Percentiles rank a stretch among this genome's conserved stretches.
Conservation (phyloP, 352 stramenopile genomes). For the Pythium monospermum region DNA sequence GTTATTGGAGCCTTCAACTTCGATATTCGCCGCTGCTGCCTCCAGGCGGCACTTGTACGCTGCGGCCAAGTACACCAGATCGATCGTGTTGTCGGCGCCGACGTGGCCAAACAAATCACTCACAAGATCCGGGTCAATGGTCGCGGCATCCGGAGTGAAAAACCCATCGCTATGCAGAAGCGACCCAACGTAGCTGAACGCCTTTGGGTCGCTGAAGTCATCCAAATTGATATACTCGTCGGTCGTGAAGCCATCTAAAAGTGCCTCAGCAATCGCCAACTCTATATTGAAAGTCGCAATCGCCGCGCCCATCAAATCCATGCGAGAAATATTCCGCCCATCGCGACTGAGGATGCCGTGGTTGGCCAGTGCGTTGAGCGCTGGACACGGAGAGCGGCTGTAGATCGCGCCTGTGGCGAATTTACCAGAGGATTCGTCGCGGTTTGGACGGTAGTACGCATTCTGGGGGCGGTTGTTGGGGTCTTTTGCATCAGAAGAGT, state of each 20-base stretch:
- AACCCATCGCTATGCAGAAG: conserved; percentile 22
- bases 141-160: conserved; percentile 26
- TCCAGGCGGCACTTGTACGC: conserved; percentile 8
- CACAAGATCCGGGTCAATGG: conserved; percentile 20
- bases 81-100: background rate
- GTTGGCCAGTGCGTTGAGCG: conserved; percentile 65
- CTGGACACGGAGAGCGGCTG: conserved; percentile 38
- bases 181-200: conserved; percentile 32
- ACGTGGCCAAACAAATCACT: conserved; percentile 24
- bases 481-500: conserved; percentile 9
- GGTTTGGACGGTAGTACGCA: conserved; percentile 13
- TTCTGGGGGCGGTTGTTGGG: conserved; percentile 6
- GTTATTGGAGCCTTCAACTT: background rate
- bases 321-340: conserved; percentile 28
- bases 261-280: conserved; percentile 11
- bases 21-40: background rate
- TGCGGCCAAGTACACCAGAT: conserved; percentile 4
- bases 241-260: background rate
- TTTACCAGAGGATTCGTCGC: background rate
- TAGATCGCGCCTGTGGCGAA: conserved; percentile 1
- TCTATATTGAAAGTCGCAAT: conserved; percentile 34
- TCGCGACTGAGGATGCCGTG: conserved; percentile 50
- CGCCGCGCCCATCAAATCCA: conserved; percentile 11
- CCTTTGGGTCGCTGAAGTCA: conserved; percentile 26
- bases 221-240: conserved; percentile 18